Evolutionary conservation across 768 basidiomycete species (phyloP).

Genomic region (Pisolithus sp.): DNA sequence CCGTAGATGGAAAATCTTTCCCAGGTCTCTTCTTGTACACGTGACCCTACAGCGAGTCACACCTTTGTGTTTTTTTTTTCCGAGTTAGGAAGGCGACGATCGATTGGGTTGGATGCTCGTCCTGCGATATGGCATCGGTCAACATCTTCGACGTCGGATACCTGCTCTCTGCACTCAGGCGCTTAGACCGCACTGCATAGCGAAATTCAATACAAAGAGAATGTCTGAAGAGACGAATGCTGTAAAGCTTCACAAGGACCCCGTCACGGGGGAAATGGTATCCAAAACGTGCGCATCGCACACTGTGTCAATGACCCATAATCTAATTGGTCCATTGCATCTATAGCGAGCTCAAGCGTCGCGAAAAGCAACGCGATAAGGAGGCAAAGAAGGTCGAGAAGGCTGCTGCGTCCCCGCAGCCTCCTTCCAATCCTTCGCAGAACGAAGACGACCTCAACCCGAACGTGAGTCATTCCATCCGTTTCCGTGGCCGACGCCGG

Average conservation of each 20-base stretch:
- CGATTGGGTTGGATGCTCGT: slow-evolving; percentile 21
- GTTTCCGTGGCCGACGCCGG: neutral
- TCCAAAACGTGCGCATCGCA: slow-evolving; percentile 76
- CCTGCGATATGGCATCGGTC: slow-evolving; percentile 16
- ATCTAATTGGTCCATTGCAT: slow-evolving; percentile 4
- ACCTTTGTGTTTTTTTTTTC: slow-evolving; percentile 1
- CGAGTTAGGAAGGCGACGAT: slow-evolving; percentile 20
- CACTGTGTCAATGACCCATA: slow-evolving; percentile 7
- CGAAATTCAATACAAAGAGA: slow-evolving; percentile 8
- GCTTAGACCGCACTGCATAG: slow-evolving; percentile 4
- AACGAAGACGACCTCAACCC: slow-evolving; percentile 86
- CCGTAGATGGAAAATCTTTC: neutral
- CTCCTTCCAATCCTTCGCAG: slow-evolving; percentile 34
- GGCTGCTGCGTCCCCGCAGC: slow-evolving; percentile 45
- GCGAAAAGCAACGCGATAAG: slow-evolving; percentile 73
- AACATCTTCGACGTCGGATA: slow-evolving; percentile 1
- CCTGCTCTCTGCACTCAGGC: slow-evolving; percentile 5
- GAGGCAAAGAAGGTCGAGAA: slow-evolving; percentile 75
- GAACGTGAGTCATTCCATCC: slow-evolving; percentile 52
- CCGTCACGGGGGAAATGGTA: slow-evolving; percentile 92
- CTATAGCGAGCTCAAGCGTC: slow-evolving; percentile 85
- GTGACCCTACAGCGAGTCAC: neutral
- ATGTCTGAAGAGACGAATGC: slow-evolving; percentile 36
- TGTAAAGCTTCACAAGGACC: slow-evolving; percentile 52
- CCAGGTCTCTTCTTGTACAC: neutral